Evolutionary conservation across 352 stramenopile genomes (phyloP).

Genomic region (Globisporangium sylvaticum): DNA sequence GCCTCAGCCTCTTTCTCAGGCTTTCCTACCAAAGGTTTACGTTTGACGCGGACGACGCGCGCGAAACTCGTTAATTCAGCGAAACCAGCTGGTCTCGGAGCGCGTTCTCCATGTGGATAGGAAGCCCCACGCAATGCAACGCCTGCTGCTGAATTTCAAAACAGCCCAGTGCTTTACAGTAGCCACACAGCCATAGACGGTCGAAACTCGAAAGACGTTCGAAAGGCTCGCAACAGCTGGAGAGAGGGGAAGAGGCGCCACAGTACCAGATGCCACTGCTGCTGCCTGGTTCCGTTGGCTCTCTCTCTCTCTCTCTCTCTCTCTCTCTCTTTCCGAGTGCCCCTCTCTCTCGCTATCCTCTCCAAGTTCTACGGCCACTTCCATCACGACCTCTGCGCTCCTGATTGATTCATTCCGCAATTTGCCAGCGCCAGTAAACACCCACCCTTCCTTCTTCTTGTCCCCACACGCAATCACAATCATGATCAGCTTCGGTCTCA

Average conservation of each 20-base stretch:
- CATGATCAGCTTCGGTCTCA: slow-evolving; percentile 8
- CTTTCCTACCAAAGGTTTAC: background rate
- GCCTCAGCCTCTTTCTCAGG: background rate
- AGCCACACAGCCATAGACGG: background rate
- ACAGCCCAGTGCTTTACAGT: background rate
- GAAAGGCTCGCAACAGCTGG: background rate
- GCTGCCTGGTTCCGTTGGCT: background rate
- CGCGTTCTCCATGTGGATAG: slow-evolving; percentile 7
- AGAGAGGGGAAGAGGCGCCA: background rate
- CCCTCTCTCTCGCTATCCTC: background rate
- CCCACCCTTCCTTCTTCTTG: background rate
- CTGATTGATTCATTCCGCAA: slow-evolving; percentile 9
- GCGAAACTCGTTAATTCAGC: slow-evolving; percentile 4
- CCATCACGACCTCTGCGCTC: background rate
- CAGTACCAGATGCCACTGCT: background rate
- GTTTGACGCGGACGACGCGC: background rate
- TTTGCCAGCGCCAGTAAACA: slow-evolving; percentile 6
- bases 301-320: too few relatives aligned
- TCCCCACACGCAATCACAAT: background rate
- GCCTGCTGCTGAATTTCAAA: background rate
- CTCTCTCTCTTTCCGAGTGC: background rate
- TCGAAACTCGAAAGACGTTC: background rate
- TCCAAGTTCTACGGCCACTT: background rate
- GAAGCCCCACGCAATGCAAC: background rate
- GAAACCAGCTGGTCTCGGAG: slow-evolving; percentile 2